Base-by-base conservation (phyloP, 257 asterid genomes). In the Nyctanthes arbortristis region DNA sequence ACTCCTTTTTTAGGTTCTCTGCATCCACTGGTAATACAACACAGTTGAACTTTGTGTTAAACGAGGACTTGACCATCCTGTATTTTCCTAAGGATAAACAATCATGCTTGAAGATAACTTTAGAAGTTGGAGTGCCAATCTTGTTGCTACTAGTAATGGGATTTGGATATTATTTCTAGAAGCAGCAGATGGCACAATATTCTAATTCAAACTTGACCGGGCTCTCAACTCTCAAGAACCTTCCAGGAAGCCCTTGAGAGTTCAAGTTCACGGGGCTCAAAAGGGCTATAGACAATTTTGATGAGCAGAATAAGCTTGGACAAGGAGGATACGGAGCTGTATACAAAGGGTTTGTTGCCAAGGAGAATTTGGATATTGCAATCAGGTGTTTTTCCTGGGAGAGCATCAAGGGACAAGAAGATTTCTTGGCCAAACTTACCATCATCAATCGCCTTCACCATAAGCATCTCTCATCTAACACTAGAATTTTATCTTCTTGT, bases 261-360 rank as follows among this genome's bases (percentile, higher is more conserved):
- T 93, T 82, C 61, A 72, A 66, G 20, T 88, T 85, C 66, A 87
- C 35, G 80, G 96, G 84, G 0, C 36, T 93, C 85, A 89, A 86
- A 75, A 91, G 79, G 78, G 98, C 96, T 6, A 93, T 97, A 0
- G 70, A 78, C 11, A 77, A 75, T 49, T 93, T 93, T 47, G 92
- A 89, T 36, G 96, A 71, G 63, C 86, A 65, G 78, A 72, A 84
- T 36, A 87, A 93, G 79, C 90, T 93, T 0, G 98, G 98, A 2
- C 84, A 87, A 67, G 98, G 98, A 0, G 98, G 98, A 0, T 93
- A 66, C 63, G 98, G 98, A 4, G 94, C 82, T 74, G 98, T 93
- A 1, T 89, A 83, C 52, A 80, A 45, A 69, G 99, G 99, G 8
- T 4, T 74, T 30, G 27, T 93, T 78, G 84, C 58, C 2, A 84